Evolutionary conservation across 805 yeast species (phyloP).

Genomic region (Monosporozyma aerobia): DNA sequence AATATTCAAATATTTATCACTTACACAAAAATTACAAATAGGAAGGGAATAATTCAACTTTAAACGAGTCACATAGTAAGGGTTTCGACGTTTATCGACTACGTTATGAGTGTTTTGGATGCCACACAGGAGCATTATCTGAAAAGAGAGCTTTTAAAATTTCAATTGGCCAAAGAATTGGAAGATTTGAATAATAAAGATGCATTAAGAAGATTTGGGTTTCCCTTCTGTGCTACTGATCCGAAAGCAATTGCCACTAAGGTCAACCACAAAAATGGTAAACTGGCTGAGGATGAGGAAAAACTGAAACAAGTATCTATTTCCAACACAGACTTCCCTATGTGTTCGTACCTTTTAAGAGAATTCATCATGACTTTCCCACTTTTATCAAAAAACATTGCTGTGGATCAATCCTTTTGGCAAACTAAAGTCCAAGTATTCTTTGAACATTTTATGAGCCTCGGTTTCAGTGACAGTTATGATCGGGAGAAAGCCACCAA

Average conservation of each 20-base stretch:
- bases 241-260: slow-evolving; percentile 28
- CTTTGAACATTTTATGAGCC: slow-evolving; percentile 65
- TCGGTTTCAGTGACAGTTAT: slow-evolving; percentile 60
- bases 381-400: slow-evolving; percentile 40
- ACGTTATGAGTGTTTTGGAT: slow-evolving; percentile 24
- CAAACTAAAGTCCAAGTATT: slow-evolving; percentile 68
- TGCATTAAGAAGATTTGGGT: slow-evolving; percentile 63
- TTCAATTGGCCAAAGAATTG: slow-evolving; percentile 56
- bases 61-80: not conserved
- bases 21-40: not conserved
- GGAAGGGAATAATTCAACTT: not conserved
- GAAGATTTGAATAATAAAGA: slow-evolving; percentile 46
- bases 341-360: slow-evolving; percentile 56
- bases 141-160: slow-evolving; percentile 67
- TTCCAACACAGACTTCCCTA: slow-evolving; percentile 43
- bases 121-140: slow-evolving; percentile 79
- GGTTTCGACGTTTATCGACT: not conserved
- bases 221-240: slow-evolving; percentile 53
- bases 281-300: not conserved
- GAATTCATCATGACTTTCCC: slow-evolving; percentile 66
- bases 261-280: not conserved
- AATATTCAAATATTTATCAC: not conserved
- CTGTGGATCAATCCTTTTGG: slow-evolving; percentile 63
- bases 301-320: not conserved
- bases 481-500: slow-evolving; percentile 74